Conservation (phyloP, 257 asterid genomes). For the Nicotiana attenuata region DNA sequence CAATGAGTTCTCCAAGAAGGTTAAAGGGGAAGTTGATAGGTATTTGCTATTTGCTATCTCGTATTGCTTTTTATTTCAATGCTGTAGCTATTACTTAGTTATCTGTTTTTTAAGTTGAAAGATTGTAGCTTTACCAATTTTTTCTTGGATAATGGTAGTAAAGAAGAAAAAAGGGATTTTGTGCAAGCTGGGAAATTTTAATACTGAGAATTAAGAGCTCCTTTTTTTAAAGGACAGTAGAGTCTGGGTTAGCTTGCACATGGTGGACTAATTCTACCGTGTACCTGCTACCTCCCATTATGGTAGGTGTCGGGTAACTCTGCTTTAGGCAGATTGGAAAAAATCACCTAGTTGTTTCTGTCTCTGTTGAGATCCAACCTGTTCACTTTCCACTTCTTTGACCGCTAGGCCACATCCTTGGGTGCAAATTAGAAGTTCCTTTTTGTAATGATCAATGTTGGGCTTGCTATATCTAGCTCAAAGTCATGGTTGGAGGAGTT, state of each 20-base stretch:
- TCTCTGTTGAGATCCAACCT: no score
- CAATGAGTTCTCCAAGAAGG: slow-evolving; percentile 63
- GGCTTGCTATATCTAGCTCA: neutral
- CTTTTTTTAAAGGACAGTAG: neutral
- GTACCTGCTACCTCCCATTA: no score
- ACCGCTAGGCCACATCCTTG: no score
- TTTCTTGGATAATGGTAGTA: neutral
- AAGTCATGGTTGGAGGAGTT: neutral
- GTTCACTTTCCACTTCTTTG: no score
- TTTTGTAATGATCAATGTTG: neutral
- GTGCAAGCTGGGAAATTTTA: neutral
- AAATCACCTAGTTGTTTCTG: no score
- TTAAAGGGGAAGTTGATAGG: slow-evolving; percentile 67
- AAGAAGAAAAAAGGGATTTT: neutral
- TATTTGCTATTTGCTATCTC: slow-evolving; percentile 8
- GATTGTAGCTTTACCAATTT: neutral
- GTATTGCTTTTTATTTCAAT: neutral
- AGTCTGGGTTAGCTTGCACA: no score
- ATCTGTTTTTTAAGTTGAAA: neutral
- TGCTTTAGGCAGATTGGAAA: no score
- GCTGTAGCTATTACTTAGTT: neutral
- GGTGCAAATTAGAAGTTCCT: neutral
- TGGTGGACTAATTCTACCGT: no score
- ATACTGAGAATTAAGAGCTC: neutral
- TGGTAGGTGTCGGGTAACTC: no score